Evolutionary conservation across 139 green algal genomes (phyloP).

Genomic region (Prasinococcaceae sp.): DNA sequence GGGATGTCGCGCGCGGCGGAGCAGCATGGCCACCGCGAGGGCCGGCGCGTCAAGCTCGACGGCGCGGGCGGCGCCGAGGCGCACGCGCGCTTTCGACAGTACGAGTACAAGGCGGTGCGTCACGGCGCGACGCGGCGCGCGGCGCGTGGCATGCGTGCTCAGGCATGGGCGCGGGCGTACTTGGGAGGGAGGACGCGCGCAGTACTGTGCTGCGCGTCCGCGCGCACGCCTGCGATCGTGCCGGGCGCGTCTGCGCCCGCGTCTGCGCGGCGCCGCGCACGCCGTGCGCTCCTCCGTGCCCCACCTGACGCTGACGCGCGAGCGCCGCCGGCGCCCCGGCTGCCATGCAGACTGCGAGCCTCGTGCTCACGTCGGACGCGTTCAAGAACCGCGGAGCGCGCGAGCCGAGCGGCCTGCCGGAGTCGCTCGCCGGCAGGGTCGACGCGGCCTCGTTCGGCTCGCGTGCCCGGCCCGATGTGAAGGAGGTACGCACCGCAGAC

Average conservation of each 20-base stretch:
- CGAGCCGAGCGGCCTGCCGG: constrained; percentile 80
- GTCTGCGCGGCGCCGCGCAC: background rate
- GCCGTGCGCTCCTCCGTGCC: background rate
- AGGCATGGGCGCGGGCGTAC: no score
- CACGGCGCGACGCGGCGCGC: background rate
- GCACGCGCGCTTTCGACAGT: constrained; percentile 77
- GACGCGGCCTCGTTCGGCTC: constrained; percentile 71
- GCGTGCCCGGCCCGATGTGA: no score
- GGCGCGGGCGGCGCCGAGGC: constrained; percentile 41
- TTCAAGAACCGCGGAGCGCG: constrained; percentile 47
- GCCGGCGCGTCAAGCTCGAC: no score
- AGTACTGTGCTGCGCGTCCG: no score
- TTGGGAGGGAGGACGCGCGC: no score
- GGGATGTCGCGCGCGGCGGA: no score
- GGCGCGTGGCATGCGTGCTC: background rate
- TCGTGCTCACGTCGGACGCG: constrained; percentile 85
- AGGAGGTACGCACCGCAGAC: no score
- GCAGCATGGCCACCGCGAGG: no score
- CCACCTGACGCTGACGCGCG: no score
- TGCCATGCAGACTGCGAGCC: no score
- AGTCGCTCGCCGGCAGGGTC: constrained; percentile 67
- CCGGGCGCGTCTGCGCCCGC: background rate
- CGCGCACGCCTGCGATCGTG: no score
- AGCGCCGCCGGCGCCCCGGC: no score
- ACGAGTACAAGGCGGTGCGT: constrained; percentile 85